Evolutionary conservation across 2,329 filamentous ascomycete genomes (phyloP), one percentile per base, ranked within the genome.

Genomic region (Claviceps arundinis): DNA sequence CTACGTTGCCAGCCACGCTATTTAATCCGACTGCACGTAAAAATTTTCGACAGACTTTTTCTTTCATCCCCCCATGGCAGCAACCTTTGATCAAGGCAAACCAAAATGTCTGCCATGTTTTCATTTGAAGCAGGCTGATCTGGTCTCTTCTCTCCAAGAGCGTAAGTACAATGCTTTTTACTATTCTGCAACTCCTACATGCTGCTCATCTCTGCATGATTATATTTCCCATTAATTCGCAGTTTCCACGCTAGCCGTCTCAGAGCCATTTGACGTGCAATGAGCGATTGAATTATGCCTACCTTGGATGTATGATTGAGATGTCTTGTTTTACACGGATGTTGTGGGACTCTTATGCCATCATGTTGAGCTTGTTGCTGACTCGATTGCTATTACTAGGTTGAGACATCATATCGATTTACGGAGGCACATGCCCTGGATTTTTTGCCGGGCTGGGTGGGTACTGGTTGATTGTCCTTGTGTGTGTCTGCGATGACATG

Each of bases 211-310:
- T 51, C 50, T 30, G 22, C 34, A 46, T 51, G 50, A 51, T 51
- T 51, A 47, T 51, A 51, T 47, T 51, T 51, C 34, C 50, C 50
- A 40, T 34, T 46, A 46, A 51, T 51, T 51, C 50, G 50, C 50
- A 51, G 50, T 51, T 51, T 51, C 50, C 50, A 51, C 50, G 50
- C 50, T 51, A 51, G 50, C 43, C 43, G 50, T 51, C 50, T 51
- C 7, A 50, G 50, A 51, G 50, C 50, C 50, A 47, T 51, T 51
- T 51, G 50, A 51, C 50, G 43, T 46, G 42, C 50, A 9, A 43
- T 51, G 50, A 51, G 50, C 50, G 50, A 13, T 51, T 41, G 5
- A 46, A 51, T 46, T 51, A 51, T 51, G 50, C 50, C 50, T 51
- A 51, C 50, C 50, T 51, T 51, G 50, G 50, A 51, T 51, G 50